Conservation (phyloP, 371 early-diverging fungal genomes). For the Mortierella sp. region DNA sequence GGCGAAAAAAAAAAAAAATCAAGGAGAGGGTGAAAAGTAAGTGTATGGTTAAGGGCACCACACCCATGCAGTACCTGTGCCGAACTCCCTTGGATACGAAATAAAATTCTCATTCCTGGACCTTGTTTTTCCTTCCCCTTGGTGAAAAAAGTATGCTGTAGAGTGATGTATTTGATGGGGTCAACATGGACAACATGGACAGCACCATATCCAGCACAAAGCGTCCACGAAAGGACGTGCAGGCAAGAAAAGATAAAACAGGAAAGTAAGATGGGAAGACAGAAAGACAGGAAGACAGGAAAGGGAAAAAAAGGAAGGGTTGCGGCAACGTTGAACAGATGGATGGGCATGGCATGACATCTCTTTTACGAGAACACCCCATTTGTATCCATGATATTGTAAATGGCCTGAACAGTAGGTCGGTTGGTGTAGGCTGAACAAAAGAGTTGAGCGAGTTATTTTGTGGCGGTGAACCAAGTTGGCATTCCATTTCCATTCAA, state of each 20-base stretch:
- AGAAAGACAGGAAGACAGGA: no score
- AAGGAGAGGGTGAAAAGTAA: background rate
- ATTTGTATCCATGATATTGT: no score
- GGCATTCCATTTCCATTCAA: background rate
- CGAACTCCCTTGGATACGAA: background rate
- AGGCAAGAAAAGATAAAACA: no score
- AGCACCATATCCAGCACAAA: no score
- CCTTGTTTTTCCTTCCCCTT: background rate
- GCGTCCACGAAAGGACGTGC: no score
- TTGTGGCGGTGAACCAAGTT: background rate
- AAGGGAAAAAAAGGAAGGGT: no score
- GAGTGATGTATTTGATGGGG: background rate
- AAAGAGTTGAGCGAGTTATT: background rate
- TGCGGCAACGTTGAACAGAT: no score
- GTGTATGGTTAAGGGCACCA: background rate
- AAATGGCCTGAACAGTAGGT: no score
- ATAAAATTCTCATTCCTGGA: background rate
- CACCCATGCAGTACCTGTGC: background rate
- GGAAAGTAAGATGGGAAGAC: no score
- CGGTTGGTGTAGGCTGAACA: background rate
- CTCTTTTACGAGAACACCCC: no score
- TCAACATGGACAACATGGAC: background rate
- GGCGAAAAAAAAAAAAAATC: background rate
- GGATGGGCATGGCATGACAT: no score
- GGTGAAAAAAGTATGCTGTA: background rate